These are phyloP conservation scores for Naegleria gruberi DNA, from an alignment of 208 protist genomes.

Conservation along the genomic window DNA sequence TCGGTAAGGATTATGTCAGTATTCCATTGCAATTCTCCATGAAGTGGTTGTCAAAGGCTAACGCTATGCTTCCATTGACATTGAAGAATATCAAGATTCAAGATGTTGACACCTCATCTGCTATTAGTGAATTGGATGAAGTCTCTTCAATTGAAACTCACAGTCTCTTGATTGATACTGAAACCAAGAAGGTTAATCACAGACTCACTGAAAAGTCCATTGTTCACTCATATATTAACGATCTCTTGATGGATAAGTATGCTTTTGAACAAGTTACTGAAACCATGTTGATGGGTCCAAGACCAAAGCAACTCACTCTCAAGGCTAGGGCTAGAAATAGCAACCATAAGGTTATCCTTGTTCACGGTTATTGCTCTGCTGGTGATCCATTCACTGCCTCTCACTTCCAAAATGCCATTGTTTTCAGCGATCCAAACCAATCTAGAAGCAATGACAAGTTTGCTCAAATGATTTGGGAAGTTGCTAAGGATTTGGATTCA, in stretches of 20 bases:
- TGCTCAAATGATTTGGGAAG: conserved; percentile 23
- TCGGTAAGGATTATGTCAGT: background rate
- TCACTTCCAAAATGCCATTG: conserved; percentile 27
- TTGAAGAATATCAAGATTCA: background rate
- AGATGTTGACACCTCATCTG: background rate
- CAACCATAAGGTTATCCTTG: conserved; percentile 17
- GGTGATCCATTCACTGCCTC: conserved; percentile 21
- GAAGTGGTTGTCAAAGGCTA: background rate
- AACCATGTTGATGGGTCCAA: background rate
- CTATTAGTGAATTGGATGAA: background rate
- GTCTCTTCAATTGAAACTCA: background rate
- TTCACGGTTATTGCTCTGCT: conserved; percentile 34
- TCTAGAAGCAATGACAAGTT: conserved; percentile 31
- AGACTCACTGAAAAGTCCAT: background rate
- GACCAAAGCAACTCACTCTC: background rate
- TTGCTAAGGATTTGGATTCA: background rate
- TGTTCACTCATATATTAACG: background rate
- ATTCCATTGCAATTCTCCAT: background rate
- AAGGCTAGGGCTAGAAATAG: background rate
- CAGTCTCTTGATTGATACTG: background rate
- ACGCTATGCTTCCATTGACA: background rate
- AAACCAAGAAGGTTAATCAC: background rate
- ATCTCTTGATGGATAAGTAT: background rate
- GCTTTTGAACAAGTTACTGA: background rate
- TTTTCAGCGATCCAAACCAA: conserved; percentile 24